Percentiles rank a stretch among this genome's conserved stretches.
Evolutionary conservation across 768 basidiomycete species (phyloP).

Genomic region (Boletus pseudopeckii): DNA sequence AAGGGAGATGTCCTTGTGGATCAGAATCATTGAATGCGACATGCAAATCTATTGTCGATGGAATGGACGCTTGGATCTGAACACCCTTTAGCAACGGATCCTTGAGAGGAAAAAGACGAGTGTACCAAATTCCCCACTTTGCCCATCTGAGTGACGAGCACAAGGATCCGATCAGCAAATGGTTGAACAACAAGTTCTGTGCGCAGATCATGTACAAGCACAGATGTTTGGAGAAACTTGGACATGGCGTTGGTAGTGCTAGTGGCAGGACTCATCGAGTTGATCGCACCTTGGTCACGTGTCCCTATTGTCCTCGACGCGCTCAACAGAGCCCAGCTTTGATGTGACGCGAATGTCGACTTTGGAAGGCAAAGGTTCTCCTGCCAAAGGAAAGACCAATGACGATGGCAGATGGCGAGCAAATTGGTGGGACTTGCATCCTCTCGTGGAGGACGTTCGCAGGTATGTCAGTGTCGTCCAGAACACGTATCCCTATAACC

Average conservation of each 20-base stretch:
- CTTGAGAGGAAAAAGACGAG: neutral
- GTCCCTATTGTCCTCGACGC: neutral
- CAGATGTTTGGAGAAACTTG: conserved; percentile 40
- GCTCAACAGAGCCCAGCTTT: neutral
- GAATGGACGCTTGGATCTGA: conserved; percentile 80
- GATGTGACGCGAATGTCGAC: conserved; percentile 19
- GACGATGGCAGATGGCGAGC: conserved; percentile 54
- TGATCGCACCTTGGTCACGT: conserved; percentile 1
- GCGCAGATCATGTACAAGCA: conserved; percentile 48
- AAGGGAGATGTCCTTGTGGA: conserved; percentile 43
- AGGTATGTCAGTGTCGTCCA: conserved; percentile 37
- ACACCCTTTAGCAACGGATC: conserved; percentile 5
- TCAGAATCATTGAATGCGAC: conserved; percentile 33
- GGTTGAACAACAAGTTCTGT: conserved; percentile 79
- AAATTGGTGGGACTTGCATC: conserved; percentile 74
- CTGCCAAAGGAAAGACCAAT: conserved; percentile 53
- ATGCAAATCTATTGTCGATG: conserved; percentile 55
- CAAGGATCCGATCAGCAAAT: conserved; percentile 76
- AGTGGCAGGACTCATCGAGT: neutral
- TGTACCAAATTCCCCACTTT: conserved; percentile 86
- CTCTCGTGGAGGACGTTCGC: conserved; percentile 53
- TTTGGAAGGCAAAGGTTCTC: conserved; percentile 29
- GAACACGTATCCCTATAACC: neutral
- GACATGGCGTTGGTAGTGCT: conserved; percentile 14
- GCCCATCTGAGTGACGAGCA: conserved; percentile 87